Evolutionary conservation across 1,139 yeast genomes (phyloP), one percentile per base, ranked within the genome.

Genomic region (Scheffersomyces titani): DNA sequence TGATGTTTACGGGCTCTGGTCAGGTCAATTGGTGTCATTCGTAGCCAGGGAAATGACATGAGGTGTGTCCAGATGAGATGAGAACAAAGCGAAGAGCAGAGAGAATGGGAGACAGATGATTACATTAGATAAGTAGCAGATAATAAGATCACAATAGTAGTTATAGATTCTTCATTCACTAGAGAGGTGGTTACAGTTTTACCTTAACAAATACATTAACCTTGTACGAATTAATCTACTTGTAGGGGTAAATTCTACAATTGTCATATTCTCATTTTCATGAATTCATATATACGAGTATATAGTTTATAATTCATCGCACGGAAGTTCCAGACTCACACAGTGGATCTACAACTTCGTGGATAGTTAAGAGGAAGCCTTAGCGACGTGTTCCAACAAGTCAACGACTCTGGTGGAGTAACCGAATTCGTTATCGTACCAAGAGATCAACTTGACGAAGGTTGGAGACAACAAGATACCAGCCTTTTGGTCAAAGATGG

Each of bases 351-450:
- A 62, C 56, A 62, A 62, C 61, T 62, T 61, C 57, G 54, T 58
- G 62, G 65, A 51, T 61, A 63, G 61, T 61, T 63, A 65, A 51
- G 56, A 54, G 58, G 64, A 57, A 58, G 63, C 63, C 73, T 82
- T 80, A 70, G 93, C 91, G 73, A 88, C 86, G 84, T 82, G 87
- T 78, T 87, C 85, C 74, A 89, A 81, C 74, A 89, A 85, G 84
- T 89, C 96, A 66, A 89, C 93, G 64, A 89, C 96, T 84, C 96
- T 90, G 83, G 92, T 88, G 71, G 94, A 89, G 91, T 90, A 90
- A 76, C 96, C 96, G 83, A 75, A 90, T 83, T 90, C 96, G 82
- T 89, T 89, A 77, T 90, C 96, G 86, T 89, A 89, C 96, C 96
- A 89, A 60, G 94, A 81, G 78, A 89, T 84, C 79, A 90, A 88